phyloP scores from a whole-genome alignment of 192 early-diverging fungal species.

The Backusella morwellensis region DNA sequence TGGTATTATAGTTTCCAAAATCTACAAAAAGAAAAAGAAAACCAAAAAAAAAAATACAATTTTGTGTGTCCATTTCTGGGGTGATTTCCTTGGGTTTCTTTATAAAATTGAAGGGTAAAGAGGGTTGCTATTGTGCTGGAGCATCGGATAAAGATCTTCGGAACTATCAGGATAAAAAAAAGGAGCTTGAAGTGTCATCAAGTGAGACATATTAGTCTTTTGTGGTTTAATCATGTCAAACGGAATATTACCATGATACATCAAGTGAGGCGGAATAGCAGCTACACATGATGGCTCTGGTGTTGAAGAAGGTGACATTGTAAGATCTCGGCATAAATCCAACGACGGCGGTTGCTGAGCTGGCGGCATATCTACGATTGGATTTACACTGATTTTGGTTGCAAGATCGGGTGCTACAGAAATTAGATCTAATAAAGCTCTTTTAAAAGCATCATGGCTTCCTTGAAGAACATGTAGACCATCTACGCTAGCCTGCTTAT shows the following conservation, averaged over 20 bases:
- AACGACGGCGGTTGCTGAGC: slow-evolving; percentile 11
- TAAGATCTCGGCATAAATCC: slow-evolving; percentile 24
- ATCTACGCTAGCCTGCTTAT: slow-evolving; percentile 51
- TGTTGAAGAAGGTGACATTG: slow-evolving; percentile 33
- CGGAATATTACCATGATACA: not conserved
- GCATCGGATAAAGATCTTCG: slow-evolving; percentile 11
- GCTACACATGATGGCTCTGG: slow-evolving; percentile 17
- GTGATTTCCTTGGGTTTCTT: not conserved
- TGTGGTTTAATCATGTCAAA: not conserved
- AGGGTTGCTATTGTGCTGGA: not conserved
- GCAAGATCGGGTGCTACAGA: slow-evolving; percentile 11
- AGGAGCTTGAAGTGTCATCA: slow-evolving; percentile 25
- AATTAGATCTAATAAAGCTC: slow-evolving; percentile 18
- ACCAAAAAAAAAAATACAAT: not conserved
- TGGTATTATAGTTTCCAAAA: not conserved
- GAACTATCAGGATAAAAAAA: slow-evolving; percentile 22
- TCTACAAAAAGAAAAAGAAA: slow-evolving; percentile 1
- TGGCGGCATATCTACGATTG: slow-evolving; percentile 10
- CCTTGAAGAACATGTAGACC: slow-evolving; percentile 50
- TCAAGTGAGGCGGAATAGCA: not conserved
- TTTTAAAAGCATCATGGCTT: slow-evolving; percentile 19
- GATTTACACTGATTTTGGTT: slow-evolving; percentile 19
- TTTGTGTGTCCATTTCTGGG: not conserved
- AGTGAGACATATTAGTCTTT: slow-evolving; percentile 7
- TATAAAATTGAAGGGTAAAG: slow-evolving; percentile 5